Conservation (phyloP, 2,329 filamentous ascomycete species). For the Alternaria hordeiaustralica region DNA sequence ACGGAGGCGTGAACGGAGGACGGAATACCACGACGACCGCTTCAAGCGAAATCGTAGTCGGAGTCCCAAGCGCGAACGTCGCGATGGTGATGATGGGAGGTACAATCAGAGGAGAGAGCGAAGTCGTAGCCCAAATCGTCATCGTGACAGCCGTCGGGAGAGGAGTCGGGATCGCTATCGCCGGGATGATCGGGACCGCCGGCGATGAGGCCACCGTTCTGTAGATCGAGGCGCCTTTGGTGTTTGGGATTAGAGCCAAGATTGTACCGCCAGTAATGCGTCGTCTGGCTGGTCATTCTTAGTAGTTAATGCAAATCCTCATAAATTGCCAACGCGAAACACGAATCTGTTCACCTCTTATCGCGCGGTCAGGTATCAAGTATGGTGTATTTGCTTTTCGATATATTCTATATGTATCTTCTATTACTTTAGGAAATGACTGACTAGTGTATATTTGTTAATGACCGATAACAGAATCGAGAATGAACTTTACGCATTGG, state of each 20-base stretch:
- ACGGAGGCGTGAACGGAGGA: slow-evolving; percentile 37
- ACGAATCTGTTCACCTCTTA: background rate
- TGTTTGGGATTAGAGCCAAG: background rate
- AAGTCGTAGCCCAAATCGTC: slow-evolving; percentile 37
- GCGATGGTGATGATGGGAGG: slow-evolving; percentile 40
- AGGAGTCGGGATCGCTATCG: slow-evolving; percentile 51
- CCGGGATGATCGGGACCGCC: slow-evolving; percentile 48
- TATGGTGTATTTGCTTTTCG: background rate
- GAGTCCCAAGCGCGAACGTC: slow-evolving; percentile 40
- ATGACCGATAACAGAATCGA: background rate
- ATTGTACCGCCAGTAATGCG: background rate
- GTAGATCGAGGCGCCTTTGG: background rate
- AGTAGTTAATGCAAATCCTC: background rate
- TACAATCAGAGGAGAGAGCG: slow-evolving; percentile 39
- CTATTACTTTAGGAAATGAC: background rate
- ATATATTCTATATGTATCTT: background rate
- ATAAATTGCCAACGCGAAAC: background rate
- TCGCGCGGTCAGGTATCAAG: background rate
- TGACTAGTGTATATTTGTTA: background rate
- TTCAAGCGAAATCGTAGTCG: slow-evolving; percentile 48
- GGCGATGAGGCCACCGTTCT: slow-evolving; percentile 19
- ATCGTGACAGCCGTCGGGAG: slow-evolving; percentile 45
- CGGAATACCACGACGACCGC: slow-evolving; percentile 49
- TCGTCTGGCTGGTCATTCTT: background rate
- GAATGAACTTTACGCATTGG: background rate